These are phyloP conservation scores for Heritiera littoralis DNA, from an alignment of 345 rosid genomes.

Conservation along the genomic window DNA sequence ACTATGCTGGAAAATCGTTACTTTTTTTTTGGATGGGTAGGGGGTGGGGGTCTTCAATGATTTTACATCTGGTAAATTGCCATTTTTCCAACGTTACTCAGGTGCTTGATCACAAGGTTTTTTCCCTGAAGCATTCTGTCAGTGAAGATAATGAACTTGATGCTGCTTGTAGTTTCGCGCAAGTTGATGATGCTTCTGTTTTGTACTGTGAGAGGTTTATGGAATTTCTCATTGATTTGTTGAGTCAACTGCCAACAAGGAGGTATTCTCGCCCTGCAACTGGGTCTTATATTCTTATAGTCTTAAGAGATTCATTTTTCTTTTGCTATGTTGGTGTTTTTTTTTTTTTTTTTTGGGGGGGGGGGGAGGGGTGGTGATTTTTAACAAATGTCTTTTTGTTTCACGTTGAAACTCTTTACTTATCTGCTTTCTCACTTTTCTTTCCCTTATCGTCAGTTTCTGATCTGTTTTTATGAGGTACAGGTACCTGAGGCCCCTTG, in stretches of 20 bases:
- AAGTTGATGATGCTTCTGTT: slow-evolving; percentile 72
- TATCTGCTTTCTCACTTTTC: not conserved
- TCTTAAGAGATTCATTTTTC: not conserved
- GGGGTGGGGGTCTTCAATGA: not conserved
- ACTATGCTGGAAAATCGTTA: slow-evolving; percentile 15
- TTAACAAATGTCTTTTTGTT: not conserved
- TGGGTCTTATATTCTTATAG: not conserved
- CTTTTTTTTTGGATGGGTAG: not conserved
- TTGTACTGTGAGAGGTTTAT: slow-evolving; percentile 94
- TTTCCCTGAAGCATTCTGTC: slow-evolving; percentile 34
- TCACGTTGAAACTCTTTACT: not conserved
- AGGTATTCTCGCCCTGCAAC: slow-evolving; percentile 48
- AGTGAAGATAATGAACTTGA: slow-evolving; percentile 41
- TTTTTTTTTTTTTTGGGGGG: not conserved
- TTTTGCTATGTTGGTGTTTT: not conserved
- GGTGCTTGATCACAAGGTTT: slow-evolving; percentile 81
- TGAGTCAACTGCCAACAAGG: slow-evolving; percentile 98
- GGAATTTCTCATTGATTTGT: slow-evolving; percentile 94
- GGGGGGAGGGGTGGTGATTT: not conserved
- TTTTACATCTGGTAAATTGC: slow-evolving; percentile 13
- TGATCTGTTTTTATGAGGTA: slow-evolving; percentile 17
- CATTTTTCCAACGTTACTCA: slow-evolving; percentile 28
- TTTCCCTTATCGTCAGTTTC: slow-evolving; percentile 16
- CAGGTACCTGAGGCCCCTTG: slow-evolving; percentile 97
- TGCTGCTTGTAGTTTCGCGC: slow-evolving; percentile 37